Conservation (phyloP, 2,329 filamentous ascomycete species). For the Phaeosphaeriaceae sp. region DNA sequence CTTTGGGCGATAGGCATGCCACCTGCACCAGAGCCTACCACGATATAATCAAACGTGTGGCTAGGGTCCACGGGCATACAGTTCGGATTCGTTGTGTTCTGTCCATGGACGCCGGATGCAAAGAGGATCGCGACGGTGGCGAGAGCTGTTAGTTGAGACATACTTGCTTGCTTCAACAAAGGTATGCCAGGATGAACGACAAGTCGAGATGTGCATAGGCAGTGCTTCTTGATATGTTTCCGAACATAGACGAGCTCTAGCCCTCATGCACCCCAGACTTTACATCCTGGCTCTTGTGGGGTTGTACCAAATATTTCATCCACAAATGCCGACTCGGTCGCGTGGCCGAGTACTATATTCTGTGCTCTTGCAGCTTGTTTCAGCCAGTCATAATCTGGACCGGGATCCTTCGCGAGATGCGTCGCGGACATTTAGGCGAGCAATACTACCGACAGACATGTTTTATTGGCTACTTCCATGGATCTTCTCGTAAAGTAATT, state of each 20-base stretch:
- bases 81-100: slow-evolving; percentile 14
- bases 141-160: slow-evolving; percentile 15
- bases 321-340: not conserved
- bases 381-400: not conserved
- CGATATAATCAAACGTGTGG: slow-evolving; percentile 65
- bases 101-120: slow-evolving; percentile 6
- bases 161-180: not conserved
- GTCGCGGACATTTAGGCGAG: not conserved
- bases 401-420: not conserved
- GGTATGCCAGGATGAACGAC: not conserved
- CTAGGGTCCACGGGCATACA: slow-evolving; percentile 23
- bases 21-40: slow-evolving; percentile 66
- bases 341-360: slow-evolving; percentile 1
- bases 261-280: not conserved
- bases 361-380: not conserved
- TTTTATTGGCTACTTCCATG: not conserved
- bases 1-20: slow-evolving; percentile 65
- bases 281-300: not conserved
- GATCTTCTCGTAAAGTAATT: not conserved
- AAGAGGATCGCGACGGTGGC: slow-evolving; percentile 15
- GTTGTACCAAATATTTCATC: not conserved
- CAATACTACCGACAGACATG: not conserved
- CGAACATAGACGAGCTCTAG: not conserved
- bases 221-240: not conserved
- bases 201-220: not conserved